These are phyloP conservation scores for Fulvia fulva DNA, from an alignment of 2,329 filamentous ascomycete species.

Conservation along the genomic window DNA sequence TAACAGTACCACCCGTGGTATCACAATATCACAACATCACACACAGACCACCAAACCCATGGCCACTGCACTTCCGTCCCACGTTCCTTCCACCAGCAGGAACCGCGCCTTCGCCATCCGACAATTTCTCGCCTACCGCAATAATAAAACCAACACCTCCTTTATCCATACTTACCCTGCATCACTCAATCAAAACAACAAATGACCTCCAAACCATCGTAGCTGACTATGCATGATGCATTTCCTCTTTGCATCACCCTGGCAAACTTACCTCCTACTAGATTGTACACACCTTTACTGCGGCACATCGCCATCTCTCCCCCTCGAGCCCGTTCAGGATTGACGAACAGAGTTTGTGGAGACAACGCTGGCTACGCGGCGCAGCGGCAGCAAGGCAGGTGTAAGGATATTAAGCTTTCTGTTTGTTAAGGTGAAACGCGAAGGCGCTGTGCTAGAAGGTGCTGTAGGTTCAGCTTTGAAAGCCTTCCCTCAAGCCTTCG, in stretches of 20 bases:
- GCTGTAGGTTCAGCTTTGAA: neutral
- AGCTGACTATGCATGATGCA: too few species aligned
- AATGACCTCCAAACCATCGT: too few species aligned
- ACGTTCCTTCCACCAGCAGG: neutral
- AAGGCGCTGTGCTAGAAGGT: neutral
- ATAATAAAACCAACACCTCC: too few species aligned
- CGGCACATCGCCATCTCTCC: neutral
- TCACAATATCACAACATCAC: too few species aligned
- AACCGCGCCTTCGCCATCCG: neutral
- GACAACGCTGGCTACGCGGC: neutral
- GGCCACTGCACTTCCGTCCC: neutral
- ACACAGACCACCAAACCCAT: neutral
- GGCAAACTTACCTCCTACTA: too few species aligned
- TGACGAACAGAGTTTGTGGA: neutral
- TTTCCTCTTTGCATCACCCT: too few species aligned
- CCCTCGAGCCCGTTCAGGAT: too few species aligned
- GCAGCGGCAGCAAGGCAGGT: neutral
- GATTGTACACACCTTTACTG: neutral
- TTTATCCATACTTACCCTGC: too few species aligned
- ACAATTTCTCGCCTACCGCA: neutral
- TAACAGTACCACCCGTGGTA: neutral
- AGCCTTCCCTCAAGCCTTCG: too few species aligned
- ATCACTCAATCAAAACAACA: too few species aligned
- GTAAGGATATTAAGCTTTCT: neutral
- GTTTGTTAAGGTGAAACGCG: neutral